Conservation (phyloP, 805 yeast species). For the Candida gorgasii region DNA sequence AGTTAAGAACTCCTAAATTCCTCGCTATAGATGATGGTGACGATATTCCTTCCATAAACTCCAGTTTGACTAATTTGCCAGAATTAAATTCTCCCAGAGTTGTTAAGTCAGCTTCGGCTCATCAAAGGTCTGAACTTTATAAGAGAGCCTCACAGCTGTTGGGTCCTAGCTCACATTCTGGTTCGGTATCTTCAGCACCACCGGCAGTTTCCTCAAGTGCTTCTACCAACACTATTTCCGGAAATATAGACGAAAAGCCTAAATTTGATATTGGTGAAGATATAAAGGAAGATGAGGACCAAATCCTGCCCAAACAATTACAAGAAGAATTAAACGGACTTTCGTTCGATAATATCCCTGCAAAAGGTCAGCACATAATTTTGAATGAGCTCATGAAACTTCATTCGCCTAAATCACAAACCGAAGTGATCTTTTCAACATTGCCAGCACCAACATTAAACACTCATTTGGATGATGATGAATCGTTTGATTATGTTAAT, state of each 20-base stretch:
- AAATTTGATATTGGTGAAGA: neutral
- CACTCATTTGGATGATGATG: conserved; percentile 68
- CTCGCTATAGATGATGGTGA: conserved; percentile 26
- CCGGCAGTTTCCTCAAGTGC: neutral
- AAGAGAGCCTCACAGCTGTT: conserved; percentile 3
- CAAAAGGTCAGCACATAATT: conserved; percentile 85
- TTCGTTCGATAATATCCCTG: conserved; percentile 85
- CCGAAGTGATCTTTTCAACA: conserved; percentile 84
- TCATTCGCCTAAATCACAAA: conserved; percentile 49
- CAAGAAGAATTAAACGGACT: conserved; percentile 37
- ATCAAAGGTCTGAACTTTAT: conserved; percentile 9
- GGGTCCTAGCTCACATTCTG: too few relatives aligned
- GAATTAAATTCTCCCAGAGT: conserved; percentile 9
- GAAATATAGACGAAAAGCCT: neutral
- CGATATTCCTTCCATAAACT: conserved; percentile 16
- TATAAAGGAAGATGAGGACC: conserved; percentile 1
- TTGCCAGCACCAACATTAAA: conserved; percentile 87
- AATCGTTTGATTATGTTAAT: conserved; percentile 71
- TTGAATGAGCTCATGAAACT: conserved; percentile 80
- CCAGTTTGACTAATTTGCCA: conserved; percentile 14
- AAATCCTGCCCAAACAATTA: conserved; percentile 34
- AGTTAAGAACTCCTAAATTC: conserved; percentile 36
- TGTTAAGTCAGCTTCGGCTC: conserved; percentile 3
- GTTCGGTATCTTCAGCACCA: neutral
- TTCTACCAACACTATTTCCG: neutral